Evolutionary conservation across 345 rosid species (phyloP), one percentile per base, ranked within the genome.

Genomic region (Euphorbia tirucalli): DNA sequence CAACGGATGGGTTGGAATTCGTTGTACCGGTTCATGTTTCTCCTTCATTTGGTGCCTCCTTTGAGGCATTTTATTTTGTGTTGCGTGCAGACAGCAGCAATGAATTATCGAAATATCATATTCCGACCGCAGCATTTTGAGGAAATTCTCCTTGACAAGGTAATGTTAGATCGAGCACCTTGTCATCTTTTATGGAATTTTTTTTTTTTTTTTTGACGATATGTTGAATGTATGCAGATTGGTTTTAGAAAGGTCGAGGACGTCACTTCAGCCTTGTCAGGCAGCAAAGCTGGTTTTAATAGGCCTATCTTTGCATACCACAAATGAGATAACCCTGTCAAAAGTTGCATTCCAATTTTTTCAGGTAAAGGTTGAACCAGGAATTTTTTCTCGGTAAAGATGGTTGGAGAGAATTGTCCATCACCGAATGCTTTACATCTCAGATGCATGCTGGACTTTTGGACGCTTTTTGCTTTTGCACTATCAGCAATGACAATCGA

Each of bases 71-170:
- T 28, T 30, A 16, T 7, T 22, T 71, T 61, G 55, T 48, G 9
- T 22, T 66, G 30, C 56, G 46, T 86, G 87, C 90, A 92, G 98
- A 87, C 89, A 58, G 78, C 92, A 25, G 81, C 90, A 3, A 76
- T 22, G 74, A 88, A 92, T 80, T 88, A 77, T 77, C 78, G 69
- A 24, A 71, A 52, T 11, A 90, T 95, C 68, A 44, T 59, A 56
- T 67, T 85, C 66, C 85, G 75, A 25, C 98, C 98, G 7, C 81
- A 86, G 4, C 54, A 59, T 28, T 92, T 95, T 80, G 87, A 75
- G 74, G 97, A 92, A 65, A 87, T 90, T 78, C 98, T 95, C 69
- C 83, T 95, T 43, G 98, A 95, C 68, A 92, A 92, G 96, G 99
- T 90, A 86, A 61, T 16, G 69, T 52, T 52, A 21, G 21, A 54